A percentile compares a stretch with the other conserved stretches of the same genome.
These are phyloP conservation scores for Diaporthe capsici DNA, from an alignment of 2,329 filamentous ascomycete species.

Conservation along the genomic window DNA sequence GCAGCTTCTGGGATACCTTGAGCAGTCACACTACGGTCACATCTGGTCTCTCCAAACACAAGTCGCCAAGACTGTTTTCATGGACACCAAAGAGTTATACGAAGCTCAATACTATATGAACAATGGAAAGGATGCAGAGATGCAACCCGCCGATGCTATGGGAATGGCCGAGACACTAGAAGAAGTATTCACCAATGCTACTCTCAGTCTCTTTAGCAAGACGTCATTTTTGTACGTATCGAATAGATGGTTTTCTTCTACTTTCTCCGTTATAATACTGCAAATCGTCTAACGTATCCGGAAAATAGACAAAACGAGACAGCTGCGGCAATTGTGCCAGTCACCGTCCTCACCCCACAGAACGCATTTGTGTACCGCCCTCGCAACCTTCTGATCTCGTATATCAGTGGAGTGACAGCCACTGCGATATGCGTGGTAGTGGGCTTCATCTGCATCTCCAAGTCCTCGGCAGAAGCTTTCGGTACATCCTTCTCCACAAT, in stretches of 20 bases:
- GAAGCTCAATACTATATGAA: background rate
- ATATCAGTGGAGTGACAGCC: background rate
- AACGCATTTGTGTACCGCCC: background rate
- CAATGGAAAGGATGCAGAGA: background rate
- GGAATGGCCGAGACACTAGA: background rate
- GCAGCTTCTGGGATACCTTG: background rate
- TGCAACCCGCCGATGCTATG: background rate
- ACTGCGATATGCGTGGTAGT: background rate
- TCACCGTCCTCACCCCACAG: background rate
- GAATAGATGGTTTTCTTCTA: background rate
- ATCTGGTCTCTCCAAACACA: background rate
- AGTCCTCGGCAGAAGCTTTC: background rate
- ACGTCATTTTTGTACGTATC: background rate
- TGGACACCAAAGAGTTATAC: background rate
- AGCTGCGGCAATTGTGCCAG: background rate
- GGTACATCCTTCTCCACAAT: constrained; percentile 6
- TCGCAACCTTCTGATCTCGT: constrained; percentile 1
- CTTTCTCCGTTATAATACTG: background rate
- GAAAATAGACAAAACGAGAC: background rate
- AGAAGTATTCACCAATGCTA: constrained; percentile 1
- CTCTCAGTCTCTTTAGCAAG: background rate
- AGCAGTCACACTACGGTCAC: background rate
- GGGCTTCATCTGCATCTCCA: background rate
- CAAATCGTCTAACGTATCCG: background rate
- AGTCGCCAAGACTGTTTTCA: background rate